Evolutionary conservation across 2,329 filamentous ascomycete genomes (phyloP).

Genomic region (Aspergillus uvarum): DNA sequence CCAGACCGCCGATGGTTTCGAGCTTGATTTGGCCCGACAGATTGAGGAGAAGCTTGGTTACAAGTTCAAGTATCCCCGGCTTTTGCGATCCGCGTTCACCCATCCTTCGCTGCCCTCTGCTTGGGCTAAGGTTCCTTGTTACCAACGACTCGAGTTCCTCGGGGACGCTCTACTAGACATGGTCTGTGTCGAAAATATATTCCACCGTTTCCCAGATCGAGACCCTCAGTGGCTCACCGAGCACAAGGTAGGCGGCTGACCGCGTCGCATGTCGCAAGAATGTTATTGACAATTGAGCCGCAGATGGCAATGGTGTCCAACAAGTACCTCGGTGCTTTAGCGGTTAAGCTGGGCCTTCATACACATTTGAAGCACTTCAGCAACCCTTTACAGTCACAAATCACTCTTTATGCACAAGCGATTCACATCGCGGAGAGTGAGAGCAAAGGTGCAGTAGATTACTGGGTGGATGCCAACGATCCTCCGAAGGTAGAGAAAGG

Average conservation of each 20-base stretch:
- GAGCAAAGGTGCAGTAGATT: constrained; percentile 38
- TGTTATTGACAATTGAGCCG: constrained; percentile 11
- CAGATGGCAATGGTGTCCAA: constrained; percentile 97
- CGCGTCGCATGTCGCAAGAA: not conserved
- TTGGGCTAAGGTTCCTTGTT: constrained; percentile 78
- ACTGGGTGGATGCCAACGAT: constrained; percentile 44
- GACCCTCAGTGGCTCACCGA: constrained; percentile 97
- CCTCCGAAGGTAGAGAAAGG: constrained; percentile 41
- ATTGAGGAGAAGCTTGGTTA: constrained; percentile 63
- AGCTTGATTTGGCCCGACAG: constrained; percentile 65
- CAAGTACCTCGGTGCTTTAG: constrained; percentile 82
- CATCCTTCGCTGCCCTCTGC: constrained; percentile 77
- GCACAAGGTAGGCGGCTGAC: constrained; percentile 65
- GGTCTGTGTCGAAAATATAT: constrained; percentile 79
- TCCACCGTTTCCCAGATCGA: constrained; percentile 69
- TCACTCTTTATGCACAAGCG: constrained; percentile 50
- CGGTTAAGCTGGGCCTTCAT: constrained; percentile 75
- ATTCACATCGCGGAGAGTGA: constrained; percentile 34
- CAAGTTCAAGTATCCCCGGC: constrained; percentile 69
- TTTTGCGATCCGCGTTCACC: constrained; percentile 81
- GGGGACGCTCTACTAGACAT: constrained; percentile 88
- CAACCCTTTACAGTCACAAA: constrained; percentile 42
- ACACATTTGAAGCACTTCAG: constrained; percentile 61
- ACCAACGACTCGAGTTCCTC: constrained; percentile 89
- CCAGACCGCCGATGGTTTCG: constrained; percentile 60